phyloP scores from a whole-genome alignment of 306 rosid genomes.

The Acmispon strigosus region DNA sequence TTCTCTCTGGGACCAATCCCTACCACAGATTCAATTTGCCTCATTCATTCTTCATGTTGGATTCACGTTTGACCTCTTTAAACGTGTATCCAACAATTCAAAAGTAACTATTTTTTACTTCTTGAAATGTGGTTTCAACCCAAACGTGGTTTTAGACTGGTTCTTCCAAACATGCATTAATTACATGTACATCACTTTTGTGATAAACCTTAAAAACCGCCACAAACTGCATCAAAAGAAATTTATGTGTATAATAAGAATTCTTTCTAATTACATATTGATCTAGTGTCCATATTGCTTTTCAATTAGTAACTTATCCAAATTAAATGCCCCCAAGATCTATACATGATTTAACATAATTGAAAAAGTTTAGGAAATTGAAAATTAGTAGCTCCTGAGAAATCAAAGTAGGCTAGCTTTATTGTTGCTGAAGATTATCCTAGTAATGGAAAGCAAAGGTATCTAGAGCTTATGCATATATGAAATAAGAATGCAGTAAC shows the following conservation, averaged over 20 bases:
- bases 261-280: too few relatives aligned
- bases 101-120: too few relatives aligned
- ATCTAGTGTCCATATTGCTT: neutral
- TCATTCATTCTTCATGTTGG: too few relatives aligned
- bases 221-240: too few relatives aligned
- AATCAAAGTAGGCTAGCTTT: constrained; percentile 30
- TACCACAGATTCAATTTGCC: neutral
- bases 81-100: too few relatives aligned
- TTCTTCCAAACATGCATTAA: too few relatives aligned
- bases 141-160: too few relatives aligned
- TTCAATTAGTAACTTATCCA: neutral
- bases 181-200: too few relatives aligned
- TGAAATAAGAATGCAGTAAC: constrained; percentile 17
- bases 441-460: neutral
- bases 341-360: neutral
- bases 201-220: too few relatives aligned
- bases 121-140: too few relatives aligned
- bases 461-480: neutral
- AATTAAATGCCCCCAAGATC: neutral
- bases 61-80: too few relatives aligned
- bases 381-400: neutral
- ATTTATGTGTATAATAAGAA: too few relatives aligned
- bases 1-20: constrained; percentile 17
- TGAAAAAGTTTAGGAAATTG: neutral
- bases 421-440: neutral